Percentiles rank a stretch among this genome's conserved stretches.
These are phyloP conservation scores for Dicorynia guianensis DNA, from an alignment of 306 rosid genomes.

Conservation along the genomic window DNA sequence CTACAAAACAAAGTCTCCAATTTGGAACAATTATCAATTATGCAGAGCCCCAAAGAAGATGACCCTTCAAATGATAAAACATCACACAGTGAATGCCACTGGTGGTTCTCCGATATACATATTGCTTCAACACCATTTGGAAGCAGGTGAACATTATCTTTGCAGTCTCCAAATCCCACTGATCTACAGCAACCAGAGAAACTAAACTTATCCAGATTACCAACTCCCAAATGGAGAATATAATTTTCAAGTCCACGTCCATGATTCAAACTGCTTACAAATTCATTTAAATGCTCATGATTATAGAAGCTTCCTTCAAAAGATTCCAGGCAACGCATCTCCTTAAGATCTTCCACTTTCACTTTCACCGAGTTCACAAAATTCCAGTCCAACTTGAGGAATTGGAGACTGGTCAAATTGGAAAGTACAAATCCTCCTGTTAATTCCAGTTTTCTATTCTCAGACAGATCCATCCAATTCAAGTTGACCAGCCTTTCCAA, in stretches of 20 bases:
- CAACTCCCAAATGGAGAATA: too few relatives aligned
- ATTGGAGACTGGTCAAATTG: slow-evolving; percentile 18
- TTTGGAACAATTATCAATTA: slow-evolving; percentile 3
- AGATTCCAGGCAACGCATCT: slow-evolving; percentile 12
- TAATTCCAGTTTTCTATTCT: background rate
- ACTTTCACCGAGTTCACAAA: slow-evolving; percentile 8
- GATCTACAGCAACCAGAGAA: too few relatives aligned
- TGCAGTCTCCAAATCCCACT: too few relatives aligned
- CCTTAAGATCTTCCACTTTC: slow-evolving; percentile 26
- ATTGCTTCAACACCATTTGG: too few relatives aligned
- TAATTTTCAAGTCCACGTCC: too few relatives aligned
- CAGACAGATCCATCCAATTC: slow-evolving; percentile 30
- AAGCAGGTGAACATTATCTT: too few relatives aligned
- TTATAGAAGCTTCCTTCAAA: slow-evolving; percentile 19
- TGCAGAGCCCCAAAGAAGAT: too few relatives aligned
- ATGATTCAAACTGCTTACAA: background rate
- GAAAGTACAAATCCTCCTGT: slow-evolving; percentile 7
- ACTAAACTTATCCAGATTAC: too few relatives aligned
- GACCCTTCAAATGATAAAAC: too few relatives aligned
- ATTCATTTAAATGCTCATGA: slow-evolving; percentile 17
- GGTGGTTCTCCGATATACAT: too few relatives aligned
- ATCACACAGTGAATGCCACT: too few relatives aligned
- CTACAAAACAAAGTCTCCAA: slow-evolving; percentile 5
- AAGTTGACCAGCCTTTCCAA: slow-evolving; percentile 34
- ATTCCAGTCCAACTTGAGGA: slow-evolving; percentile 8